These are phyloP conservation scores for Hygrophorus pudorinus DNA, from an alignment of 768 basidiomycete species.

Conservation along the genomic window DNA sequence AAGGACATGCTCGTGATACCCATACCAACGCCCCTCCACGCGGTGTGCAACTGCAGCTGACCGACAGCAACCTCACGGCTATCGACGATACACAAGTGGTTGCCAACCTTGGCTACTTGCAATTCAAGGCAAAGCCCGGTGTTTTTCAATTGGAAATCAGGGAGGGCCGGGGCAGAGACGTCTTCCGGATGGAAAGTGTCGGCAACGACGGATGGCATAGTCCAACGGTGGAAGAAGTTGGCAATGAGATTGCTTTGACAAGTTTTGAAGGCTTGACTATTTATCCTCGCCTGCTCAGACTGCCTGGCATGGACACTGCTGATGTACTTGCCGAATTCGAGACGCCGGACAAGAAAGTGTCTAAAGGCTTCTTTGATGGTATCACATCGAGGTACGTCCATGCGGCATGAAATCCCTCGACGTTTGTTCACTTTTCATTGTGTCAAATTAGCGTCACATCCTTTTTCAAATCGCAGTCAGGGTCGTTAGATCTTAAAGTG, in stretches of 20 bases:
- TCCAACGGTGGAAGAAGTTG: slow-evolving; percentile 52
- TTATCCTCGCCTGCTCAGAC: slow-evolving; percentile 66
- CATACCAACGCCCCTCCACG: slow-evolving; percentile 62
- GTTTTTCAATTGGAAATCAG: slow-evolving; percentile 78
- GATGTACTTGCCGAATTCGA: slow-evolving; percentile 62
- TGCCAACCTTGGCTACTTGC: slow-evolving; percentile 91
- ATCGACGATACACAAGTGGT: slow-evolving; percentile 89
- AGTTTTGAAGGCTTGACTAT: slow-evolving; percentile 88
- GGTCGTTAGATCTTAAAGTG: slow-evolving; percentile 11
- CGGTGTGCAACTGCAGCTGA: slow-evolving; percentile 84
- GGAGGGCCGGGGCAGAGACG: slow-evolving; percentile 67
- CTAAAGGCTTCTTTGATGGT: slow-evolving; percentile 34
- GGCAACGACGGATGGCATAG: slow-evolving; percentile 90
- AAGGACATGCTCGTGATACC: slow-evolving; percentile 85
- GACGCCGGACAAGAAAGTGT: slow-evolving; percentile 16
- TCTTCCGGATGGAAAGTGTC: slow-evolving; percentile 76
- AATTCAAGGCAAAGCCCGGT: slow-evolving; percentile 91
- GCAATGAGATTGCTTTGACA: slow-evolving; percentile 69
- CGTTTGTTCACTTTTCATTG: slow-evolving; percentile 11
- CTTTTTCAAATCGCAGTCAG: slow-evolving; percentile 35
- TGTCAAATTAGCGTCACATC: slow-evolving; percentile 18
- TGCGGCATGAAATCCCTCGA: slow-evolving; percentile 7
- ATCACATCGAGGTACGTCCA: slow-evolving; percentile 41
- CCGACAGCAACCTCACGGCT: slow-evolving; percentile 29
- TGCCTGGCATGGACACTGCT: slow-evolving; percentile 66